Conservation (phyloP, 768 basidiomycete species). For the Suillus fuscotomentosus region DNA sequence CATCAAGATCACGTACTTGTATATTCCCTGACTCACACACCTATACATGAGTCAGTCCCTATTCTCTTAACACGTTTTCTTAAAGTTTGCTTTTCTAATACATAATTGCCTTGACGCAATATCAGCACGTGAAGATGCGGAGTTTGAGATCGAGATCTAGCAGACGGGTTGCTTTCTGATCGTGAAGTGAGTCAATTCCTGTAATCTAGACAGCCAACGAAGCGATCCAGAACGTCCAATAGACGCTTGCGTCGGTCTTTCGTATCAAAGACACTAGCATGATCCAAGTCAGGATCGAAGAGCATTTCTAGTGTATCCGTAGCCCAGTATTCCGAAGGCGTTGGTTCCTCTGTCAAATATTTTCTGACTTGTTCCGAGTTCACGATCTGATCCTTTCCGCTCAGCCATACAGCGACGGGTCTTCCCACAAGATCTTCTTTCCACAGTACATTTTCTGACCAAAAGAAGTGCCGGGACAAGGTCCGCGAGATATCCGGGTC, state of each 20-base stretch:
- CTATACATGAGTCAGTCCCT: background rate
- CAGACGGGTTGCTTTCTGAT: background rate
- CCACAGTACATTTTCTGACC: constrained; percentile 62
- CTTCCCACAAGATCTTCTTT: constrained; percentile 47
- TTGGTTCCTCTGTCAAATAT: constrained; percentile 38
- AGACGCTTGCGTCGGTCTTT: constrained; percentile 25
- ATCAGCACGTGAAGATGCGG: background rate
- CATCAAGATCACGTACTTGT: background rate
- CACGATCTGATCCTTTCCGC: constrained; percentile 43
- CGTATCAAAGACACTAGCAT: constrained; percentile 39
- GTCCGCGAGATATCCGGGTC: constrained; percentile 63
- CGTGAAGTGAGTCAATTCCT: constrained; percentile 4
- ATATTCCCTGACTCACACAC: background rate
- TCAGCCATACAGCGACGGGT: constrained; percentile 34
- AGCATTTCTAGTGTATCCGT: constrained; percentile 36
- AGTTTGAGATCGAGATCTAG: background rate
- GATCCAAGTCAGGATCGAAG: constrained; percentile 38
- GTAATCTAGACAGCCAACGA: constrained; percentile 16
- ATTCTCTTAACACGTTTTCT: background rate
- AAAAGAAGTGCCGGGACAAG: constrained; percentile 62
- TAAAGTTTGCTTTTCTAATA: background rate
- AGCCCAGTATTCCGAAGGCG: constrained; percentile 23
- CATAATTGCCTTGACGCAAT: background rate
- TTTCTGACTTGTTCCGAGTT: constrained; percentile 35
- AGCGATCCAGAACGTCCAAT: constrained; percentile 30